phyloP scores from a whole-genome alignment of 371 early-diverging fungal genomes.

The Mortierella sp. region DNA sequence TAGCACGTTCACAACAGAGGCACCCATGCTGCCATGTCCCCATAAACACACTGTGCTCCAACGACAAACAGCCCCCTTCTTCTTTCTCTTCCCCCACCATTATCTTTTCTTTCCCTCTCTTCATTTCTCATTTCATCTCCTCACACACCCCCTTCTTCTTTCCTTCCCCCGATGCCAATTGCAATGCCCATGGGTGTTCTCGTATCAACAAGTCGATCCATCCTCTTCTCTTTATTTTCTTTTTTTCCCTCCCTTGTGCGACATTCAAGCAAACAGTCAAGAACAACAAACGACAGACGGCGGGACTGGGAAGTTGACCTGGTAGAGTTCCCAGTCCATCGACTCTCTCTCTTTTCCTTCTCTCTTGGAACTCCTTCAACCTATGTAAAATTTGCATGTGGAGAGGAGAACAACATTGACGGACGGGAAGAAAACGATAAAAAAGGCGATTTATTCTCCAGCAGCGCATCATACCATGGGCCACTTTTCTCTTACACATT shows the following conservation, averaged over 20 bases:
- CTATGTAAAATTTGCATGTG: conserved; percentile 1
- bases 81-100: background rate
- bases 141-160: background rate
- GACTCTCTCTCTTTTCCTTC: background rate
- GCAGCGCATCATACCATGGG: background rate
- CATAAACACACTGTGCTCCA: background rate
- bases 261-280: background rate
- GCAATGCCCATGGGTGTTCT: conserved; percentile 6
- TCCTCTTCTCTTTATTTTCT: background rate
- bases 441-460: background rate
- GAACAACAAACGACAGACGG: background rate
- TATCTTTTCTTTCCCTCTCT: background rate
- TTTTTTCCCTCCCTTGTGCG: background rate
- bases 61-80: background rate
- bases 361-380: background rate
- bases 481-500: background rate
- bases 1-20: background rate
- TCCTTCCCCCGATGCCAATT: background rate
- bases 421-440: background rate
- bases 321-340: conserved; percentile 7
- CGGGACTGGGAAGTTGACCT: background rate
- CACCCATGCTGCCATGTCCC: background rate
- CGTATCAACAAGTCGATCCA: conserved; percentile 3
- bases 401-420: background rate
- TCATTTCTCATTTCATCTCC: background rate